phyloP scores from a whole-genome alignment of 2,329 filamentous ascomycete genomes.

The Ramularia collo-cygni region DNA sequence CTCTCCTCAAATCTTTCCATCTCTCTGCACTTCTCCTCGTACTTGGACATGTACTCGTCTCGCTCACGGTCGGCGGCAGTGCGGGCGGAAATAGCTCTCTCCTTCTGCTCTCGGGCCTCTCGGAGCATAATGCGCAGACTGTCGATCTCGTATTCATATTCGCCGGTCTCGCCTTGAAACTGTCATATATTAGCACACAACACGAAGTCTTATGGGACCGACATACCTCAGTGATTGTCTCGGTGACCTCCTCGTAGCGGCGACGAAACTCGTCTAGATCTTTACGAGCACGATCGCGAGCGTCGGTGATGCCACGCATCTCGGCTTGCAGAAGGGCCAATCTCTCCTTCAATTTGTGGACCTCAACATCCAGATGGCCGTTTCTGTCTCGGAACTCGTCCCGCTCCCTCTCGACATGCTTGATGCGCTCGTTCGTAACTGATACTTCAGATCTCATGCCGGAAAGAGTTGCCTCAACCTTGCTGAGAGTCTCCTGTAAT shows the following conservation, averaged over 20 bases:
- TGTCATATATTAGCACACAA: too few relatives aligned
- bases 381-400: conserved; percentile 23
- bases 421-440: conserved; percentile 22
- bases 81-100: conserved; percentile 25
- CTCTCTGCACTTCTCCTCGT: conserved; percentile 23
- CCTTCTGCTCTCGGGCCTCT: conserved; percentile 27
- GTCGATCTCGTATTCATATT: conserved; percentile 27
- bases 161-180: conserved; percentile 17
- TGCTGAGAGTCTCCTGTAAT: conserved; percentile 18
- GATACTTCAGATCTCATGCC: conserved; percentile 19
- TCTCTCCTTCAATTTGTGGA: conserved; percentile 22
- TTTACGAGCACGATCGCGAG: conserved; percentile 19
- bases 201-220: too few relatives aligned
- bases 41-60: conserved; percentile 18
- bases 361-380: conserved; percentile 17
- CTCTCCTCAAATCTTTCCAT: conserved; percentile 22
- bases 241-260: conserved; percentile 25
- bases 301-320: conserved; percentile 16
- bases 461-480: conserved; percentile 19
- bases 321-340: conserved; percentile 22
- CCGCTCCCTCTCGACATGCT: conserved; percentile 23
- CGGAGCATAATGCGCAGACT: conserved; percentile 22
- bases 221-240: conserved; percentile 18
- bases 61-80: conserved; percentile 23
- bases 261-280: conserved; percentile 22